A percentile compares a stretch with the other conserved stretches of the same genome.
phyloP scores from a whole-genome alignment of 352 stramenopile genomes.

The Phytophthora hibernalis region DNA sequence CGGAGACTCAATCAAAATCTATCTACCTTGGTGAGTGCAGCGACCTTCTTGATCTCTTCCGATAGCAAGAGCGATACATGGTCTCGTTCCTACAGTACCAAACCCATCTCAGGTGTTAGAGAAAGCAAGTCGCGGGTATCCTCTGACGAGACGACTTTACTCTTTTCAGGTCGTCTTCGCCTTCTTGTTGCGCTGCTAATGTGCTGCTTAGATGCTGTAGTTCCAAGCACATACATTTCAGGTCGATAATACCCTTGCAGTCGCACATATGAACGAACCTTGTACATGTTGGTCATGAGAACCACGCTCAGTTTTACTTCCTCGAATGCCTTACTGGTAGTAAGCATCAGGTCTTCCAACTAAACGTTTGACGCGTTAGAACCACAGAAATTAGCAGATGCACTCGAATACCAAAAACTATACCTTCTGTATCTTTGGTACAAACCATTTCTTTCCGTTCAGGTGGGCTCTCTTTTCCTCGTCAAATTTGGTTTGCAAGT shows the following conservation, averaged over 20 bases:
- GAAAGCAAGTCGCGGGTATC: neutral
- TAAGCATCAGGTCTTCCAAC: slow-evolving; percentile 72
- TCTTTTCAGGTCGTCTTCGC: slow-evolving; percentile 66
- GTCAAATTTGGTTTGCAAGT: slow-evolving; percentile 75
- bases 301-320: slow-evolving; percentile 87
- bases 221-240: neutral
- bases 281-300: slow-evolving; percentile 90
- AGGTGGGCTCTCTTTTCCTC: slow-evolving; percentile 70
- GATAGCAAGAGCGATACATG: slow-evolving; percentile 54
- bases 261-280: slow-evolving; percentile 37
- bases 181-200: slow-evolving; percentile 54
- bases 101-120: neutral
- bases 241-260: neutral
- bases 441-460: slow-evolving; percentile 71
- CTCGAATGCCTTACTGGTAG: slow-evolving; percentile 65
- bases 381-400: neutral
- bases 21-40: slow-evolving; percentile 61
- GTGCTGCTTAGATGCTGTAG: slow-evolving; percentile 55
- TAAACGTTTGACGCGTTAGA: slow-evolving; percentile 9
- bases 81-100: slow-evolving; percentile 54
- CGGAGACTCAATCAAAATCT: neutral
- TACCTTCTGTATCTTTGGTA: slow-evolving; percentile 77
- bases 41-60: slow-evolving; percentile 82
- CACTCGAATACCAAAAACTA: neutral
- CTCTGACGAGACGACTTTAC: slow-evolving; percentile 14